These are phyloP conservation scores for Ajuga chamaepitys DNA, from an alignment of 257 asterid genomes.

Conservation along the genomic window DNA sequence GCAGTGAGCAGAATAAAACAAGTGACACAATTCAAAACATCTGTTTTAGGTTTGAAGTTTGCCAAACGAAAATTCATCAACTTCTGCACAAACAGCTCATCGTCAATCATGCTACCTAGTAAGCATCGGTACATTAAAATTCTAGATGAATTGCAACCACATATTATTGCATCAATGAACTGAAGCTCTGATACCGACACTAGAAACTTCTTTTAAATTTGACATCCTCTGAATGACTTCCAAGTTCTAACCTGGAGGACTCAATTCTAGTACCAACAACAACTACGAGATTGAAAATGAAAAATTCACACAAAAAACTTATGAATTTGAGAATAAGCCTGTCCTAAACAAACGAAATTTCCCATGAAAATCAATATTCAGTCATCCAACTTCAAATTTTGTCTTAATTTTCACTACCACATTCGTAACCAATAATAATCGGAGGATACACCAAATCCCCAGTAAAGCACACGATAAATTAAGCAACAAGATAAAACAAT, in stretches of 20 bases:
- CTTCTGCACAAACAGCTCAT: conserved; percentile 6
- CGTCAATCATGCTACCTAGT: not conserved
- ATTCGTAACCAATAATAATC: not conserved
- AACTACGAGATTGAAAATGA: not conserved
- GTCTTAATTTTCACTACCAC: not conserved
- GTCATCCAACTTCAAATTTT: not conserved
- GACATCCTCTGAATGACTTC: not conserved
- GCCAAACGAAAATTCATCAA: not conserved
- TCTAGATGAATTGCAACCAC: not conserved
- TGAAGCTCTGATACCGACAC: not conserved
- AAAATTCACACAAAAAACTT: not conserved
- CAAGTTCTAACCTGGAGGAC: not conserved
- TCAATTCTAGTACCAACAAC: not conserved
- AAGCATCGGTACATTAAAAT: not conserved
- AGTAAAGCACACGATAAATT: not conserved
- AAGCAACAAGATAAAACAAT: not conserved
- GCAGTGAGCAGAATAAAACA: not conserved
- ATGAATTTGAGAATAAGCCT: not conserved
- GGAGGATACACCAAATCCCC: not conserved
- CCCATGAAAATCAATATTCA: conserved; percentile 3
- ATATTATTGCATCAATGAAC: not conserved
- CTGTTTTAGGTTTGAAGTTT: not conserved
- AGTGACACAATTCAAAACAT: not conserved
- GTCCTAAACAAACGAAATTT: not conserved
- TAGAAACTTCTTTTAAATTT: not conserved